Conservation (phyloP, 148 eudicot genomes). For the Gaultheria prostrata region DNA sequence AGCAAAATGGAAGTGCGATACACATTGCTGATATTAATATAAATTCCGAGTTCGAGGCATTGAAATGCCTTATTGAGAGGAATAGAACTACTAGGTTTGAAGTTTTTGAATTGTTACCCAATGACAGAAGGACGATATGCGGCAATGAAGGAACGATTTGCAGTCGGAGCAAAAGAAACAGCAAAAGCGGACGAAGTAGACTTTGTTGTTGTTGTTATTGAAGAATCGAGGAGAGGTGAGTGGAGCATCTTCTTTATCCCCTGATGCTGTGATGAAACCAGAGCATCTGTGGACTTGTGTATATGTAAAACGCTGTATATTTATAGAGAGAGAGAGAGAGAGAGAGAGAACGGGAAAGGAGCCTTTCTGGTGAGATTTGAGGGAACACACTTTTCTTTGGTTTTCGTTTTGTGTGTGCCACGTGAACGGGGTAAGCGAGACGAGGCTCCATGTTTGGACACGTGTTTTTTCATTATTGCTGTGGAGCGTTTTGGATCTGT, state of each 20-base stretch:
- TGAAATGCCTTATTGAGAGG: neutral
- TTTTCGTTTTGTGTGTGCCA: conserved; percentile 25
- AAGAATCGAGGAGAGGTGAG: conserved; percentile 20
- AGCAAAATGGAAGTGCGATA: neutral
- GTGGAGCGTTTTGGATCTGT: neutral
- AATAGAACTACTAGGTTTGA: neutral
- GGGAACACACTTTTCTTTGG: neutral
- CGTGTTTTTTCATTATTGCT: neutral
- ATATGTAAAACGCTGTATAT: neutral
- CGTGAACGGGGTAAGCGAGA: conserved; percentile 31
- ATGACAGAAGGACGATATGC: conserved; percentile 4
- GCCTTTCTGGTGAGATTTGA: neutral
- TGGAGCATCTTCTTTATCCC: conserved; percentile 26
- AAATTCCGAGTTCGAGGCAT: neutral
- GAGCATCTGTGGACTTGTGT: conserved; percentile 7
- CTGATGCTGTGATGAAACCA: neutral
- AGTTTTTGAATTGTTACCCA: conserved; percentile 25
- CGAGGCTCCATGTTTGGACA: neutral
- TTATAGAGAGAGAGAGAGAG: conserved; percentile 4
- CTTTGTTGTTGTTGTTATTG: neutral
- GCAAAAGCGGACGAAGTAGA: conserved; percentile 20
- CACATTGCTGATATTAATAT: neutral
- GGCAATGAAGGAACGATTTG: neutral
- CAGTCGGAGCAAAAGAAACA: neutral
- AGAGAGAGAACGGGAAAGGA: neutral